Percentiles rank a stretch among this genome's conserved stretches.
Conservation (phyloP, 1,284 basidiomycete genomes). For the Pseudozyma sp. region DNA sequence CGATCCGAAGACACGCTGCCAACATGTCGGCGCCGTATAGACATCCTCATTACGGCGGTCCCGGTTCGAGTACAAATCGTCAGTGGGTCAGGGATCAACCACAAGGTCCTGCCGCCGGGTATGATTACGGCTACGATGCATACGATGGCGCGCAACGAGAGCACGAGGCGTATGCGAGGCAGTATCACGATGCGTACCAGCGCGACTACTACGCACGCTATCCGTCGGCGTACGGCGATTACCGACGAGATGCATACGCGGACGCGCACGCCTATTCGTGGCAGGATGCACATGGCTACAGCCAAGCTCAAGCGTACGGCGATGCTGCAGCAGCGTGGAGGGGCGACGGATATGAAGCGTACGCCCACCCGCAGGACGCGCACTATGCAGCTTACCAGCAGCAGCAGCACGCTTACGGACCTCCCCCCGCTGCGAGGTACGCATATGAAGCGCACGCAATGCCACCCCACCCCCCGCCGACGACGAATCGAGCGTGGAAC, state of each 20-base stretch:
- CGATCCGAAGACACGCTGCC: not conserved
- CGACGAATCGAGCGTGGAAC: not conserved
- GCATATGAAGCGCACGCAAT: slow-evolving; percentile 5
- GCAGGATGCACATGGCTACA: not conserved
- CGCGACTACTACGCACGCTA: slow-evolving; percentile 5
- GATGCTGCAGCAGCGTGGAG: not conserved
- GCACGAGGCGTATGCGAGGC: not conserved
- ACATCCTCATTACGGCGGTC: slow-evolving; percentile 8
- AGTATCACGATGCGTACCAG: slow-evolving; percentile 2
- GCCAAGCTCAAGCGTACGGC: slow-evolving; percentile 3
- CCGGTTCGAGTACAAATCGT: slow-evolving; percentile 5
- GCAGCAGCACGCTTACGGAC: not conserved
- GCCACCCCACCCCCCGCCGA: not conserved
- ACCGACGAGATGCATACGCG: slow-evolving; percentile 1
- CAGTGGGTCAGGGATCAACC: slow-evolving; percentile 6
- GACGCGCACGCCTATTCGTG: slow-evolving; percentile 6
- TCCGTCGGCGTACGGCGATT: not conserved
- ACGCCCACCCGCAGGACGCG: not conserved
- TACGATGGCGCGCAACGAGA: not conserved
- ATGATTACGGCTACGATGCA: not conserved
- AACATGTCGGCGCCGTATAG: slow-evolving; percentile 18
- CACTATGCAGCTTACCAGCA: not conserved
- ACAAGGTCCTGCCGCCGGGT: not conserved
- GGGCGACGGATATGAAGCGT: slow-evolving; percentile 2
- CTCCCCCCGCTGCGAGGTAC: not conserved